A percentile compares a stretch with the other conserved stretches of the same genome.
Evolutionary conservation across 768 basidiomycete genomes (phyloP).

Genomic region (Rhodotorula toruloides): DNA sequence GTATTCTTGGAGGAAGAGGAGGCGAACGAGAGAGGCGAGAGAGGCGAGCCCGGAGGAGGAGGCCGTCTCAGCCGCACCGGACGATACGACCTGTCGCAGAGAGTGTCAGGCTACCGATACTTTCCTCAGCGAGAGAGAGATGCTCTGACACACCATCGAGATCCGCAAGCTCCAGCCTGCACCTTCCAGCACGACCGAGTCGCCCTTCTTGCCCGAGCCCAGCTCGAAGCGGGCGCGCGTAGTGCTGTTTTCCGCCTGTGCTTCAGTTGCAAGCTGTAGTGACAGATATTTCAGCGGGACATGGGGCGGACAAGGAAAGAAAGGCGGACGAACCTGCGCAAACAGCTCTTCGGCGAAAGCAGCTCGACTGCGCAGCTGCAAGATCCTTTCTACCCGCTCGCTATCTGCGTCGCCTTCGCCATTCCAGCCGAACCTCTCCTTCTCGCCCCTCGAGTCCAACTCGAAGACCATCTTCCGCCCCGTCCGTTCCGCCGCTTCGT

Average conservation of each 20-base stretch:
- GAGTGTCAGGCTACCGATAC: no score
- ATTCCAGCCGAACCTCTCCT: no score
- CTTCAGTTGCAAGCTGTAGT: constrained; percentile 21
- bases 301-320: not conserved
- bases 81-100: not conserved
- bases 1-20: constrained; percentile 31
- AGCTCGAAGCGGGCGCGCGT: constrained; percentile 19
- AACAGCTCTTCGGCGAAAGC: constrained; percentile 37
- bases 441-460: not conserved
- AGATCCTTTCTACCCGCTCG: not conserved
- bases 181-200: constrained; percentile 11
- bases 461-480: constrained; percentile 18
- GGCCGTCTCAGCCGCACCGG: not conserved
- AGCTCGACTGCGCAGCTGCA: constrained; percentile 11
- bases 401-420: no score
- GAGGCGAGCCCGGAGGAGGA: not conserved
- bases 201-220: constrained; percentile 7
- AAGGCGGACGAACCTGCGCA: constrained; percentile 13
- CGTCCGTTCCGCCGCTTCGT: not conserved
- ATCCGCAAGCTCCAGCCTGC: constrained; percentile 4
- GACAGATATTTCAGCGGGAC: no score
- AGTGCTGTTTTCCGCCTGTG: not conserved
- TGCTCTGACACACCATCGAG: constrained; percentile 4
- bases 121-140: no score
- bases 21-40: constrained; percentile 25